phyloP scores from a whole-genome alignment of 2,329 filamentous ascomycete species.

The Exophiala alcalophila region DNA sequence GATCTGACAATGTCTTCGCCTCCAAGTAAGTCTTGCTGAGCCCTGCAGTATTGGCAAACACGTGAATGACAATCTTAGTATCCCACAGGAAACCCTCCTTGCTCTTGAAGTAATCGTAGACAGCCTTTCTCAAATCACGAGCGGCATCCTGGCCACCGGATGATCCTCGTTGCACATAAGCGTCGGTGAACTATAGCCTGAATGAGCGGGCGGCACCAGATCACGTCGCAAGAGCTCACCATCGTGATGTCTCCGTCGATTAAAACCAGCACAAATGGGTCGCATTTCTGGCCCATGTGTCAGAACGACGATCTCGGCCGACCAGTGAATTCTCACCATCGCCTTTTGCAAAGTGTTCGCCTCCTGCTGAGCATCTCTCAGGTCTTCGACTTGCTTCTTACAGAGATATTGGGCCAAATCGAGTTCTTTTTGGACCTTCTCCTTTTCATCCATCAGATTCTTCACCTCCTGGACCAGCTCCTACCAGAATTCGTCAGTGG shows the following conservation, averaged over 20 bases:
- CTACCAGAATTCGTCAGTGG: not conserved
- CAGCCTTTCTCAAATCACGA: constrained; percentile 13
- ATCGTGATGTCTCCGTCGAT: constrained; percentile 39
- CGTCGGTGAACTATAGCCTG: constrained; percentile 30
- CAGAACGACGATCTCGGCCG: too few species aligned
- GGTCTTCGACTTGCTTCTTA: constrained; percentile 8
- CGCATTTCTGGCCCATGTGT: constrained; percentile 15
- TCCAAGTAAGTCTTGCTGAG: constrained; percentile 38
- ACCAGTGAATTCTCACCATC: constrained; percentile 8
- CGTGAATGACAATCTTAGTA: constrained; percentile 35
- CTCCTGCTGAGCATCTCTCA: constrained; percentile 1
- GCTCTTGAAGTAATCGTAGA: constrained; percentile 18
- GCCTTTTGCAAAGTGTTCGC: constrained; percentile 1
- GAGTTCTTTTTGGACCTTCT: constrained; percentile 9
- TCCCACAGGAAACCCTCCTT: constrained; percentile 27
- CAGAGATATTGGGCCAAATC: constrained; percentile 8
- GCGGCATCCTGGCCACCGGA: constrained; percentile 20
- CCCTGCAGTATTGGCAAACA: constrained; percentile 42
- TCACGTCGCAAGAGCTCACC: constrained; percentile 28
- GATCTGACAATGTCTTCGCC: constrained; percentile 30
- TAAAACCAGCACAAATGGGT: constrained; percentile 22
- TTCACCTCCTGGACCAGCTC: constrained; percentile 2
- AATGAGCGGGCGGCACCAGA: not conserved
- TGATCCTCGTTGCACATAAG: constrained; percentile 12
- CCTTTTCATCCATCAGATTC: constrained; percentile 2